Conservation (phyloP, 2,329 filamentous ascomycete species). For the Trichoderma sp. region DNA sequence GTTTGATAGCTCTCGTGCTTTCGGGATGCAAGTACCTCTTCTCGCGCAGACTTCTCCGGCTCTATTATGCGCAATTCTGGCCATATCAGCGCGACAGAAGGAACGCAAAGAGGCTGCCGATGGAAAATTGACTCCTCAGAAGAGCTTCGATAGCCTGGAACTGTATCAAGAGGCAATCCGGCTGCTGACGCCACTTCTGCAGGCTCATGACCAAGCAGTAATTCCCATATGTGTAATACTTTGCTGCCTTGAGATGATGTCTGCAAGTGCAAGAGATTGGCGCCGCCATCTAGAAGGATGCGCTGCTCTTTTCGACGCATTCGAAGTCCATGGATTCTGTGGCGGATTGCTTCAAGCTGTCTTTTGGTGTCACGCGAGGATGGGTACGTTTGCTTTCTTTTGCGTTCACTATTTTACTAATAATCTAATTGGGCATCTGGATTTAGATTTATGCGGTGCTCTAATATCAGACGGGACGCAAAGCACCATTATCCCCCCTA, state of each 20-base stretch:
- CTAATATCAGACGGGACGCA: slow-evolving; percentile 6
- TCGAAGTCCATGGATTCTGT: slow-evolving; percentile 4
- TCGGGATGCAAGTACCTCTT: background rate
- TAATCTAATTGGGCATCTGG: background rate
- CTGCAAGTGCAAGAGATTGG: slow-evolving; percentile 11
- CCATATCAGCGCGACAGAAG: background rate
- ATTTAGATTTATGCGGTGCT: background rate
- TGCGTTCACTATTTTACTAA: background rate
- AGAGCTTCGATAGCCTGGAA: slow-evolving; percentile 8
- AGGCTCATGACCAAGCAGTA: slow-evolving; percentile 9
- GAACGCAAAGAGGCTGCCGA: background rate
- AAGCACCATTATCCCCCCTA: background rate
- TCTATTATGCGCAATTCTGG: slow-evolving; percentile 2
- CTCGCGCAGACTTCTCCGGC: slow-evolving; percentile 1
- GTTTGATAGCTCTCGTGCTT: slow-evolving; percentile 11
- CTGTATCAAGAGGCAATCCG: slow-evolving; percentile 8
- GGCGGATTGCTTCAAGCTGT: slow-evolving; percentile 1
- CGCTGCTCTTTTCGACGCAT: slow-evolving; percentile 5
- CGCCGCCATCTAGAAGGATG: slow-evolving; percentile 4
- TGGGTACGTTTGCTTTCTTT: background rate
- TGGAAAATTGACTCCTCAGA: background rate
- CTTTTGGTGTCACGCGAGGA: slow-evolving; percentile 12
- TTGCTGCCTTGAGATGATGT: slow-evolving; percentile 16
- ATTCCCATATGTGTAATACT: slow-evolving; percentile 10
- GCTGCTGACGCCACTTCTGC: background rate